These are phyloP conservation scores for Raphanus hybrid DNA, from an alignment of 441 rosid genomes.

Conservation along the genomic window DNA sequence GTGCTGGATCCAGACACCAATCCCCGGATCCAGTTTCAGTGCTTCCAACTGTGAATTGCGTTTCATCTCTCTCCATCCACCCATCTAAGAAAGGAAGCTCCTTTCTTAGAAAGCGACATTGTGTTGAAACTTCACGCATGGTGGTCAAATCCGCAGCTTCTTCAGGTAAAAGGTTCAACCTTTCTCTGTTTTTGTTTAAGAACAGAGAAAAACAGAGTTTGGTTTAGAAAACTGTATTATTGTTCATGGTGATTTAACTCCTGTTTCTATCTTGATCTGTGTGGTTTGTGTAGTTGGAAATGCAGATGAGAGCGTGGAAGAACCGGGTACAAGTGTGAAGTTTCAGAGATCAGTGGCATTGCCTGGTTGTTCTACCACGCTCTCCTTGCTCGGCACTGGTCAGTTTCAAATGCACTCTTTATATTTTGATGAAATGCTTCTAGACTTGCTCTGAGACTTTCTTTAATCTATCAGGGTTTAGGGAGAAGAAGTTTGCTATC, in stretches of 20 bases:
- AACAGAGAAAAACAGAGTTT: not conserved
- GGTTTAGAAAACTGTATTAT: not conserved
- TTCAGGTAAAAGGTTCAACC: slow-evolving; percentile 49
- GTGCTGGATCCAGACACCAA: slow-evolving; percentile 27
- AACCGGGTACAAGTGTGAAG: slow-evolving; percentile 71
- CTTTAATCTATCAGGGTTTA: slow-evolving; percentile 54
- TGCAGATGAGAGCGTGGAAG: slow-evolving; percentile 56
- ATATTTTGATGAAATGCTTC: not conserved
- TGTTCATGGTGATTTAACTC: not conserved
- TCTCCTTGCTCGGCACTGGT: slow-evolving; percentile 83
- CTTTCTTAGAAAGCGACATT: slow-evolving; percentile 22
- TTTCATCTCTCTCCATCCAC: slow-evolving; percentile 26
- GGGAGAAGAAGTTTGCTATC: slow-evolving; percentile 76
- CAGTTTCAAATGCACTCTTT: slow-evolving; percentile 28
- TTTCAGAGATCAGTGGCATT: slow-evolving; percentile 65
- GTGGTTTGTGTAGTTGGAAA: slow-evolving; percentile 54
- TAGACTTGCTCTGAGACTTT: not conserved
- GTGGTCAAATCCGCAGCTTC: slow-evolving; percentile 49
- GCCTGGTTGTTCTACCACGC: slow-evolving; percentile 66
- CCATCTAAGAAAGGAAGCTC: not conserved
- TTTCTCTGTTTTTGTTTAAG: not conserved
- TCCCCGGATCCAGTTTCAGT: slow-evolving; percentile 27
- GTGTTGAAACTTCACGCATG: slow-evolving; percentile 28
- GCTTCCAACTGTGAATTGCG: slow-evolving; percentile 4
- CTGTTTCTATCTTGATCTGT: not conserved